A percentile compares a stretch with the other conserved stretches of the same genome.
Evolutionary conservation across 108 stramenopile genomes (phyloP).

Genomic region (Conticribra weissflogii): DNA sequence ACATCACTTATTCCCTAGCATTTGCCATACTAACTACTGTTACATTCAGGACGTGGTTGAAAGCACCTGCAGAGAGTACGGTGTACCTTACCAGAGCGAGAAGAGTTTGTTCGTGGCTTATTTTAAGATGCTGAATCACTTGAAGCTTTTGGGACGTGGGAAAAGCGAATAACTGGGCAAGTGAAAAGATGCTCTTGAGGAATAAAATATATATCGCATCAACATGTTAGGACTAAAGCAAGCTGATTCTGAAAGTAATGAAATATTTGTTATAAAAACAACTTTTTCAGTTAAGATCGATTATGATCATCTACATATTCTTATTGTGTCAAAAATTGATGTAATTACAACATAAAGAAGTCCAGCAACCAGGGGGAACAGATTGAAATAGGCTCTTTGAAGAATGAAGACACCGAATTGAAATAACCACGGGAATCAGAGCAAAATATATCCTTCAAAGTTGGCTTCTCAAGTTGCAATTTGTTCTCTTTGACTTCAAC

Average conservation of each 20-base stretch:
- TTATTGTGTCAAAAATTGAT: background rate
- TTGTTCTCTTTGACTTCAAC: conserved; percentile 24
- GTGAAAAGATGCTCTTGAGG: background rate
- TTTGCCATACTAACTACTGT: conserved; percentile 71
- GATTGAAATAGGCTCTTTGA: conserved; percentile 62
- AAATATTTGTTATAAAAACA: no score
- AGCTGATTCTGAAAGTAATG: no score
- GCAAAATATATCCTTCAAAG: conserved; percentile 42
- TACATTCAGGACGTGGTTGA: conserved; percentile 64
- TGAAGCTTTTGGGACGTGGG: conserved; percentile 52
- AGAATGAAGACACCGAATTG: conserved; percentile 55
- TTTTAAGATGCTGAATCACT: conserved; percentile 56
- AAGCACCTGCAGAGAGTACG: conserved; percentile 59
- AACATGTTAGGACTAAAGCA: background rate
- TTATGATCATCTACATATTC: no score
- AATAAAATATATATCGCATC: background rate
- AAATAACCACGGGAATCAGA: conserved; percentile 24
- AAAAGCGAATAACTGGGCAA: conserved; percentile 21
- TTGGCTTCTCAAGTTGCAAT: background rate
- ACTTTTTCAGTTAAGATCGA: no score
- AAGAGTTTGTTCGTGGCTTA: conserved; percentile 50
- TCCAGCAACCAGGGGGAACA: conserved; percentile 59
- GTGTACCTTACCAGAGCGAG: conserved; percentile 62
- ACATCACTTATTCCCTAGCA: conserved; percentile 88
- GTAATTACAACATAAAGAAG: conserved; percentile 47